Conservation (phyloP, 805 yeast species). For the Candida tibetensis region DNA sequence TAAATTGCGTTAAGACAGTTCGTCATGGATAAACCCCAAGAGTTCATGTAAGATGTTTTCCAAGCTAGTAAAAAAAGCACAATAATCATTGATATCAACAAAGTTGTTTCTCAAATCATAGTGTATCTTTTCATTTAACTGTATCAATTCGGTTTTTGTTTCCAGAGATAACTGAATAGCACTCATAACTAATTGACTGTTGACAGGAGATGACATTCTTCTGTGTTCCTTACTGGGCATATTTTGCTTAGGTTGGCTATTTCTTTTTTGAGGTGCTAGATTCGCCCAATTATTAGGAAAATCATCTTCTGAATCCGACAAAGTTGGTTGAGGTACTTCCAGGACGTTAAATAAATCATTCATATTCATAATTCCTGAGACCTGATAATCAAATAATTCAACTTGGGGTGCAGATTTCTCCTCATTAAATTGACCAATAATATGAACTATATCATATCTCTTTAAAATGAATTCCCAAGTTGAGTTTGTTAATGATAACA, state of each 20-base stretch:
- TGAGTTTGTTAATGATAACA: slow-evolving; percentile 41
- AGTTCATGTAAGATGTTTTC: slow-evolving; percentile 40
- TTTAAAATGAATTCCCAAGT: slow-evolving; percentile 44
- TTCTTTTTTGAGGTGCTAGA: background rate
- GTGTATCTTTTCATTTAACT: slow-evolving; percentile 36
- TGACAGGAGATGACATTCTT: background rate
- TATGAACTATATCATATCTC: slow-evolving; percentile 28
- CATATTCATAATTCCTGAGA: slow-evolving; percentile 37
- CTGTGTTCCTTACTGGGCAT: background rate
- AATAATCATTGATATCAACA: slow-evolving; percentile 44
- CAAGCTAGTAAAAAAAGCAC: slow-evolving; percentile 41
- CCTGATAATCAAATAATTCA: slow-evolving; percentile 42
- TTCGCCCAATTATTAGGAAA: background rate
- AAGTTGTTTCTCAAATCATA: slow-evolving; percentile 42
- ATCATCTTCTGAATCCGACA: background rate
- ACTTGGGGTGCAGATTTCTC: slow-evolving; percentile 11
- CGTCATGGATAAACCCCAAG: slow-evolving; percentile 33
- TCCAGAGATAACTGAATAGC: slow-evolving; percentile 9
- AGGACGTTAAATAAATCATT: slow-evolving; percentile 40
- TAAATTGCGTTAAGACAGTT: too few species aligned
- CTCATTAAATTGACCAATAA: slow-evolving; percentile 23
- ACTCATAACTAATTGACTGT: slow-evolving; percentile 8
- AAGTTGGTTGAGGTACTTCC: slow-evolving; percentile 44
- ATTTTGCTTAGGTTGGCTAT: background rate
- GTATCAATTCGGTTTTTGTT: slow-evolving; percentile 25